phyloP scores from a whole-genome alignment of 148 eudicot genomes.

The Rheum nobile region DNA sequence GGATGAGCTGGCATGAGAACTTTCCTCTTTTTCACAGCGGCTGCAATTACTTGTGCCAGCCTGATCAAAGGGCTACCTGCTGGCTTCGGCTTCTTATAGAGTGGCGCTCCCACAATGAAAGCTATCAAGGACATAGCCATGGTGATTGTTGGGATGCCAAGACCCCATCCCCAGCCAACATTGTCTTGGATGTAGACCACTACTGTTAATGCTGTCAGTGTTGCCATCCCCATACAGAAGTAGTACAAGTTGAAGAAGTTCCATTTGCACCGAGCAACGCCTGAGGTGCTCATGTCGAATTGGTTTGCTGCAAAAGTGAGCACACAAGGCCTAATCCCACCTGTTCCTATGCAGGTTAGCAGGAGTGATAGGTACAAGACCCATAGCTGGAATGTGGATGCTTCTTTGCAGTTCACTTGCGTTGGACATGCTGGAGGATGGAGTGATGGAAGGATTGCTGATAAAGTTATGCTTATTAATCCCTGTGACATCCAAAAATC shows the following conservation, averaged over 20 bases:
- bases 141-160: conserved; percentile 50
- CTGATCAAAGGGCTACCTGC: conserved; percentile 51
- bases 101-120: conserved; percentile 32
- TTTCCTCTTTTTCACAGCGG: conserved; percentile 41
- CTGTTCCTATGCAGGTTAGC: conserved; percentile 36
- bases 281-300: conserved; percentile 33
- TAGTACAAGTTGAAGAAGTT: conserved; percentile 53
- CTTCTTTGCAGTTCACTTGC: conserved; percentile 48
- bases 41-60: conserved; percentile 40
- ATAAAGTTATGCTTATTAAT: conserved; percentile 30
- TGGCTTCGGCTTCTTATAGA: conserved; percentile 34
- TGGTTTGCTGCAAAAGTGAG: conserved; percentile 59
- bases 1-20: conserved; percentile 18
- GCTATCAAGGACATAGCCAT: conserved; percentile 39
- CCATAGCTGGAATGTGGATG: conserved; percentile 38
- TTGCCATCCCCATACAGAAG: conserved; percentile 42
- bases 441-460: conserved; percentile 38
- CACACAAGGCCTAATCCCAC: conserved; percentile 45
- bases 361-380: conserved; percentile 36
- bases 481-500: conserved; percentile 23
- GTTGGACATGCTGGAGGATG: conserved; percentile 51
- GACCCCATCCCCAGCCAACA: conserved; percentile 53
- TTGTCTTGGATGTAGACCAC: conserved; percentile 59
- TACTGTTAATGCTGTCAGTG: conserved; percentile 35
- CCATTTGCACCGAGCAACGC: conserved; percentile 24